Conservation (phyloP, 495 filamentous ascomycete genomes). For the Aspergillus affinis region DNA sequence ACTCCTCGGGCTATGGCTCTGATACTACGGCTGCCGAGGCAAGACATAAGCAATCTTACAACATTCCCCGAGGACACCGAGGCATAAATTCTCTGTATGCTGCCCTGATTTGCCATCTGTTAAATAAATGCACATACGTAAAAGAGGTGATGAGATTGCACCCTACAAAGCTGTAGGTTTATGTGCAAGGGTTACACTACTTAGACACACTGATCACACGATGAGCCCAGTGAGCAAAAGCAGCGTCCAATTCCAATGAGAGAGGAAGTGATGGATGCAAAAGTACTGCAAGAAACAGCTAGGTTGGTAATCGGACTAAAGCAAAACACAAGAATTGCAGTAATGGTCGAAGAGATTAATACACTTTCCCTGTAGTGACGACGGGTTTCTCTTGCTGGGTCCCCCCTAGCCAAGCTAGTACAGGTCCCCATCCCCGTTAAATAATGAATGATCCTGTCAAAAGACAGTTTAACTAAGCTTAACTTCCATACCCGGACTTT, state of each 20-base stretch:
- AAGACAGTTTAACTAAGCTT: constrained; percentile 5
- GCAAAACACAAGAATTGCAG: background rate
- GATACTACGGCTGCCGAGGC: background rate
- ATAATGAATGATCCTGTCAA: constrained; percentile 5
- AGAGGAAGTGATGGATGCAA: background rate
- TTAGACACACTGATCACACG: background rate
- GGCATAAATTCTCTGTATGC: background rate
- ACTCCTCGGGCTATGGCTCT: background rate
- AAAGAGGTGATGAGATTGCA: background rate
- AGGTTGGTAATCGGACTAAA: background rate
- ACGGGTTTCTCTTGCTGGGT: background rate
- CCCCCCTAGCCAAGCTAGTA: background rate
- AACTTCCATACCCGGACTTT: constrained; percentile 1
- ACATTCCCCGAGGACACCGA: background rate
- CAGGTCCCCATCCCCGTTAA: background rate
- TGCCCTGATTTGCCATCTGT: background rate
- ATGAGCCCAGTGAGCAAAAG: background rate
- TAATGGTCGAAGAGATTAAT: background rate
- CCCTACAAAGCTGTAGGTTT: background rate
- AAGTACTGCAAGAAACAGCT: background rate
- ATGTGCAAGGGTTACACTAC: background rate
- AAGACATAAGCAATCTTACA: background rate
- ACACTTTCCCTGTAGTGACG: background rate
- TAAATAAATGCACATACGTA: background rate
- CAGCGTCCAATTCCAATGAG: too few species aligned